A percentile compares a stretch with the other conserved stretches of the same genome.
Evolutionary conservation across 345 rosid genomes (phyloP).

Genomic region (Hibiscus mutabilis): DNA sequence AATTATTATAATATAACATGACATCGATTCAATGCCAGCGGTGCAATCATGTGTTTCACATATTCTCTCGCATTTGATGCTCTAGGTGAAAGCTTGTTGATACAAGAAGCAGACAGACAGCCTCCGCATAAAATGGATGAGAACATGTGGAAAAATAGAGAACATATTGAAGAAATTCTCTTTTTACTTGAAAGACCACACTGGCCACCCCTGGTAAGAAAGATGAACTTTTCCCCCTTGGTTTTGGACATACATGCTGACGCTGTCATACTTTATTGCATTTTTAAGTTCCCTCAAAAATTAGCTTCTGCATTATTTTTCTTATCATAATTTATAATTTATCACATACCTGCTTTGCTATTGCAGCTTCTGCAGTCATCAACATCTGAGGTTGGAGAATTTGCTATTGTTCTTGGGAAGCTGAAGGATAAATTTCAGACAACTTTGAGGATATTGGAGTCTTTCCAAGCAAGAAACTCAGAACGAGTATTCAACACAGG

Average conservation of each 20-base stretch:
- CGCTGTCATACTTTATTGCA: background rate
- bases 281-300: background rate
- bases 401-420: constrained; percentile 29
- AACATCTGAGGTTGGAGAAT: constrained; percentile 40
- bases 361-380: constrained; percentile 66
- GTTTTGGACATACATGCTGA: background rate
- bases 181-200: constrained; percentile 58
- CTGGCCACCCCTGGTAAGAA: constrained; percentile 58
- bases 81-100: constrained; percentile 49
- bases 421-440: constrained; percentile 36
- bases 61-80: too few relatives aligned
- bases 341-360: background rate
- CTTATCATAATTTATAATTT: background rate
- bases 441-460: constrained; percentile 38
- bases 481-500: constrained; percentile 85
- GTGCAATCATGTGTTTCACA: background rate
- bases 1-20: background rate
- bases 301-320: background rate
- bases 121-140: constrained; percentile 91
- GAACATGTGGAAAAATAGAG: constrained; percentile 97
- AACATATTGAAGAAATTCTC: constrained; percentile 77
- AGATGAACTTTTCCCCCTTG: background rate
- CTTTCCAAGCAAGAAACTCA: constrained; percentile 77
- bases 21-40: background rate
- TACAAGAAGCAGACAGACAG: constrained; percentile 50